phyloP scores from a whole-genome alignment of 805 yeast species.

The Candida piceae region DNA sequence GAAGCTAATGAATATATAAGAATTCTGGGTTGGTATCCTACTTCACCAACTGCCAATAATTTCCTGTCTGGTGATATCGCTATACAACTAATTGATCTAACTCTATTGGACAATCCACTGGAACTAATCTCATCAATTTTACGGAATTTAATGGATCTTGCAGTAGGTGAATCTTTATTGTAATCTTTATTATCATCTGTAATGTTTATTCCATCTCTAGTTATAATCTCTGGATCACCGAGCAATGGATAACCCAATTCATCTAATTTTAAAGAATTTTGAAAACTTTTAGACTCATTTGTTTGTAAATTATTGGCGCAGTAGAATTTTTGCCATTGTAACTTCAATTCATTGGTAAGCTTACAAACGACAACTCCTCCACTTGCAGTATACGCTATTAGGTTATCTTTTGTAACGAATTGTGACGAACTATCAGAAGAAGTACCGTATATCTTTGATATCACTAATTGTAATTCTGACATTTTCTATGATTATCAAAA shows the following conservation, averaged over 20 bases:
- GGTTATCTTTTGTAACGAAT: constrained; percentile 34
- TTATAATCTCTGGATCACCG: constrained; percentile 28
- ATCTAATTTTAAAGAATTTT: constrained; percentile 20
- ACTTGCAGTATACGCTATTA: constrained; percentile 51
- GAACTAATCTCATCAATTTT: constrained; percentile 15
- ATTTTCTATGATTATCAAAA: constrained; percentile 4
- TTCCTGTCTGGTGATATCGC: constrained; percentile 51
- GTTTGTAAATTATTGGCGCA: constrained; percentile 37
- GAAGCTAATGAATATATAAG: constrained; percentile 53
- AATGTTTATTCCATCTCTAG: constrained; percentile 15
- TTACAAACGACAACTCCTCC: constrained; percentile 54
- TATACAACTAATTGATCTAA: constrained; percentile 51
- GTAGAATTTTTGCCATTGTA: constrained; percentile 41
- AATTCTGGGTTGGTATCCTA: constrained; percentile 64
- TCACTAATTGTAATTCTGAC: constrained; percentile 13
- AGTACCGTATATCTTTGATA: constrained; percentile 39
- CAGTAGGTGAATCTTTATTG: constrained; percentile 8
- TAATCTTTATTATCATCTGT: constrained; percentile 4
- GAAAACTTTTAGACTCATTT: not conserved
- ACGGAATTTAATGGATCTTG: constrained; percentile 10
- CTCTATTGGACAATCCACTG: constrained; percentile 29
- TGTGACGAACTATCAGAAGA: constrained; percentile 40
- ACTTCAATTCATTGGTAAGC: constrained; percentile 18
- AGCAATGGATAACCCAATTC: constrained; percentile 32
- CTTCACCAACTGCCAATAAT: constrained; percentile 63